Percentiles rank a stretch among this genome's conserved stretches.
Conservation (phyloP, 2,329 filamentous ascomycete genomes). For the Penicillium hesseltinei region DNA sequence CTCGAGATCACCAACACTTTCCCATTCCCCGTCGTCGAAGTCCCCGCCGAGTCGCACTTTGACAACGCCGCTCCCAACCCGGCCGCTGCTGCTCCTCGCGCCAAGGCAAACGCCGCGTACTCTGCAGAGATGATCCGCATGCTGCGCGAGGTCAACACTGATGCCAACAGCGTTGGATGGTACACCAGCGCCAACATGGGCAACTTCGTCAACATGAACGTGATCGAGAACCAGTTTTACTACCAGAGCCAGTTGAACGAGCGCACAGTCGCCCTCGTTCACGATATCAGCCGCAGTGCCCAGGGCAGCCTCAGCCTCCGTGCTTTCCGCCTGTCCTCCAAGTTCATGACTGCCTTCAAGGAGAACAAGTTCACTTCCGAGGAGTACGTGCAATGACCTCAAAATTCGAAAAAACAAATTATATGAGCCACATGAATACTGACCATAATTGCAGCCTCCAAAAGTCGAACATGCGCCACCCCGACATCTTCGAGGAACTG, state of each 20-base stretch:
- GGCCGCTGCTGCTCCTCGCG: constrained; percentile 83
- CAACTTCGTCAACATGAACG: constrained; percentile 92
- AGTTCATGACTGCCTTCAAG: constrained; percentile 89
- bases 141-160: constrained; percentile 94
- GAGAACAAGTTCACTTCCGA: constrained; percentile 98
- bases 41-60: constrained; percentile 69
- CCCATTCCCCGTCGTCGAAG: constrained; percentile 82
- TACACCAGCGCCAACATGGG: constrained; percentile 99
- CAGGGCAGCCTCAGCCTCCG: constrained; percentile 86
- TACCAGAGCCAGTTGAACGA: constrained; percentile 94
- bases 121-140: constrained; percentile 97
- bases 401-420: not conserved
- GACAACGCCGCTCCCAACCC: constrained; percentile 66
- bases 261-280: constrained; percentile 81
- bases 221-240: constrained; percentile 96
- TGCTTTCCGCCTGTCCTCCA: constrained; percentile 83
- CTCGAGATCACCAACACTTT: constrained; percentile 95
- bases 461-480: constrained; percentile 90
- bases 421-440: constrained; percentile 8
- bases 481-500: constrained; percentile 88
- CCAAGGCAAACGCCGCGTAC: constrained; percentile 85
- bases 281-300: constrained; percentile 92
- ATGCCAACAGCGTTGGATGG: constrained; percentile 97
- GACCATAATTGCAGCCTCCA: constrained; percentile 64
- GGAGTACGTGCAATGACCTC: constrained; percentile 60